A percentile compares a stretch with the other conserved stretches of the same genome.
These are phyloP conservation scores for Venturia carpophila DNA, from an alignment of 2,329 filamentous ascomycete genomes.

Conservation along the genomic window DNA sequence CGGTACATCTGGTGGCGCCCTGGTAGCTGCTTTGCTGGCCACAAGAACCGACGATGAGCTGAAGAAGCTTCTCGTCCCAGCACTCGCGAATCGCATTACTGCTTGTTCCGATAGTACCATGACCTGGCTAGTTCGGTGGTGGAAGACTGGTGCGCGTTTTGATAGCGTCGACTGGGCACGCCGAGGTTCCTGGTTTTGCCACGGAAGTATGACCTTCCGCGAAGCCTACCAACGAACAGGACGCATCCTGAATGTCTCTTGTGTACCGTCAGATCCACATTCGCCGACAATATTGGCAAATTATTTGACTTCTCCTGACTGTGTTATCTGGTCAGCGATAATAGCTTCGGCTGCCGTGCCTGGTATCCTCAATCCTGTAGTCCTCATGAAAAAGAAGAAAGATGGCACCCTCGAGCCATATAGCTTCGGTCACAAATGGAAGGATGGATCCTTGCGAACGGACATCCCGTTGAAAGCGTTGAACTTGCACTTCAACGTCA, in stretches of 20 bases:
- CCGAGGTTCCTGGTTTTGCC: conserved; percentile 80
- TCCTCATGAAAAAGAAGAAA: conserved; percentile 78
- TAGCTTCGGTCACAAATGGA: conserved; percentile 98
- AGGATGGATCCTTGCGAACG: conserved; percentile 87
- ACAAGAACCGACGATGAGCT: conserved; percentile 90
- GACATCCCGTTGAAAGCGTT: conserved; percentile 92
- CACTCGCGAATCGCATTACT: conserved; percentile 74
- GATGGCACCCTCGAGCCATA: conserved; percentile 77
- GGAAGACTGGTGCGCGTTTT: conserved; percentile 85
- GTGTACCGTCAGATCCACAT: conserved; percentile 91
- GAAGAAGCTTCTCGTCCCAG: conserved; percentile 74
- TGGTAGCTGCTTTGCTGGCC: conserved; percentile 78
- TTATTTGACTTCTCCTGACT: conserved; percentile 90
- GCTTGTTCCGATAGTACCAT: conserved; percentile 72
- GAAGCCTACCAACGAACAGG: conserved; percentile 93
- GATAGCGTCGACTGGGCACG: conserved; percentile 88
- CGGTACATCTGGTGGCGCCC: conserved; percentile 86
- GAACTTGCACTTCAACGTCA: conserved; percentile 96
- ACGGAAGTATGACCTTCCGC: conserved; percentile 84
- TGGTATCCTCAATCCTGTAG: conserved; percentile 89
- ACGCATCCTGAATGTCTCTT: conserved; percentile 89
- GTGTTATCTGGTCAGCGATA: conserved; percentile 96
- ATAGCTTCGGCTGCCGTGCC: conserved; percentile 92
- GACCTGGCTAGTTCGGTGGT: conserved; percentile 79
- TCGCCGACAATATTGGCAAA: conserved; percentile 89